Evolutionary conservation across 2,329 filamentous ascomycete species (phyloP), one percentile per base, ranked within the genome.

Genomic region (Domatiomyces catenatus): DNA sequence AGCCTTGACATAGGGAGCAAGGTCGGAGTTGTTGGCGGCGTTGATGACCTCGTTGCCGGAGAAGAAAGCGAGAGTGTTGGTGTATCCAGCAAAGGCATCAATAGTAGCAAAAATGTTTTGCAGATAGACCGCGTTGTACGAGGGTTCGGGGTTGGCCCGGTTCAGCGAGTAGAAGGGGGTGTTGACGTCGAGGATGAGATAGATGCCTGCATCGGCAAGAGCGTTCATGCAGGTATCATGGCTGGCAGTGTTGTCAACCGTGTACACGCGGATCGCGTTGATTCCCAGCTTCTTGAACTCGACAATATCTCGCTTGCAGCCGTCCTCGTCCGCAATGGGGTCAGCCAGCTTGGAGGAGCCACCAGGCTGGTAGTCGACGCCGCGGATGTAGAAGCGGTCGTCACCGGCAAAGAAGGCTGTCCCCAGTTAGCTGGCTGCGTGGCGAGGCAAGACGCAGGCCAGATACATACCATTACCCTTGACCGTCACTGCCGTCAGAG

Each of bases 211-310:
- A 61, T 84, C 84, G 48, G 80, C 81, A 54, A 94, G 75, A 45
- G 77, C 74, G 54, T 75, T 72, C 89, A 95, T 95, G 74, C 89
- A 95, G 55, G 80, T 76, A 61, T 89, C 81, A 70, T 95, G 89
- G 67, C 83, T 70, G 60, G 74, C 71, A 48, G 81, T 81, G 76
- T 94, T 94, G 74, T 95, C 89, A 59, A 93, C 81, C 15, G 84
- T 87, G 76, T 94, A 95, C 55, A 94, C 84, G 67, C 89, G 88
- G 64, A 95, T 75, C 22, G 87, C 88, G 75, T 95, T 95, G 70
- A 94, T 73, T 47, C 88, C 87, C 48, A 95, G 75, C 58, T 87
- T 77, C 72, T 86, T 78, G 79, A 94, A 94, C 65, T 86, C 74
- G 48, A 71, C 69, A 60, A 94, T 83, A 63, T 94, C 87, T 57